phyloP scores from a whole-genome alignment of 179 eudicot species.

The Actinidia polygama region DNA sequence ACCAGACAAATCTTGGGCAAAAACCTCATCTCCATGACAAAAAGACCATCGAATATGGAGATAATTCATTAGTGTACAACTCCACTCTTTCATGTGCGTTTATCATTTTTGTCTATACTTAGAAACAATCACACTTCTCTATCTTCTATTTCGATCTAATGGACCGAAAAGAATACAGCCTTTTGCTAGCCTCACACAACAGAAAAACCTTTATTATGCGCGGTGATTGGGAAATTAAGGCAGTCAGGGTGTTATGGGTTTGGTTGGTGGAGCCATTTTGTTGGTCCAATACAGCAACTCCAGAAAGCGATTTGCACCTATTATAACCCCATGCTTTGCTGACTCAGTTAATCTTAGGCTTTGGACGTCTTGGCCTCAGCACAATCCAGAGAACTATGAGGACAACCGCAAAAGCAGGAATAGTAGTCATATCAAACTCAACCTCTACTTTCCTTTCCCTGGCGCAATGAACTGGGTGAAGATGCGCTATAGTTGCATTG shows the following conservation, averaged over 20 bases:
- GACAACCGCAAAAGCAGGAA: conserved; percentile 88
- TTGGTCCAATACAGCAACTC: background rate
- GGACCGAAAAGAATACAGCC: background rate
- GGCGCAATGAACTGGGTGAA: conserved; percentile 87
- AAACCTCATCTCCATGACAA: background rate
- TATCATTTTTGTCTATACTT: background rate
- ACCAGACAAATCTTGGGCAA: too few species aligned
- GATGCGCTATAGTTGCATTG: conserved; percentile 58
- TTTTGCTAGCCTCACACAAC: too few species aligned
- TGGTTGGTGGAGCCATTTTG: background rate
- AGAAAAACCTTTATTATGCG: background rate
- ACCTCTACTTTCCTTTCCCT: conserved; percentile 78
- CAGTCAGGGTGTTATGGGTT: background rate
- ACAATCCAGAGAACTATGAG: conserved; percentile 73
- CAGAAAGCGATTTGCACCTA: background rate
- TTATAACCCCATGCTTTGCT: background rate
- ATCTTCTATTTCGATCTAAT: background rate
- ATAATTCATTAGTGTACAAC: background rate
- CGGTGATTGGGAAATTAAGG: background rate
- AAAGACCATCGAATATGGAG: background rate
- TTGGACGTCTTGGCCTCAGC: conserved; percentile 80
- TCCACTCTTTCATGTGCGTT: background rate
- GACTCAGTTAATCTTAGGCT: conserved; percentile 89
- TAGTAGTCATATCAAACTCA: conserved; percentile 78
- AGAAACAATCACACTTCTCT: too few species aligned